Evolutionary conservation across 148 eudicot species (phyloP).

Genomic region (Tetragonia tetragonoides): DNA sequence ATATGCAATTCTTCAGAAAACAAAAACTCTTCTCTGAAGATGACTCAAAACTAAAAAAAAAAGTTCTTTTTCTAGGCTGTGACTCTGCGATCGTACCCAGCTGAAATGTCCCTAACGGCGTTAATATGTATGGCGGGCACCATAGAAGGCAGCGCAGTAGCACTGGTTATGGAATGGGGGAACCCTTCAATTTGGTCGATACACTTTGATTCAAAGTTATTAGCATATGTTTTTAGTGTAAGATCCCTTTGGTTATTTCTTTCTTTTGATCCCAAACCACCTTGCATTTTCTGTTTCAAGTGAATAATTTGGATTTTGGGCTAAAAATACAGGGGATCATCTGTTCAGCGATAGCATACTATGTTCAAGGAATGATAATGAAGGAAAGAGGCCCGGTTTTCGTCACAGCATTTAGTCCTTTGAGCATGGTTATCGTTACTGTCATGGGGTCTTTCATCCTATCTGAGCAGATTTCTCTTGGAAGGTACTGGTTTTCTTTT

Average conservation of each 20-base stretch:
- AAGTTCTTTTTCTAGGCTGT: slow-evolving; percentile 44
- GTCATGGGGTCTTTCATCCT: slow-evolving; percentile 57
- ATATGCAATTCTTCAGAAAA: too few species aligned
- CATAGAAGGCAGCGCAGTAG: slow-evolving; percentile 47
- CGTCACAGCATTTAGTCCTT: slow-evolving; percentile 70
- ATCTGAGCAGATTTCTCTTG: slow-evolving; percentile 52
- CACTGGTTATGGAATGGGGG: slow-evolving; percentile 51
- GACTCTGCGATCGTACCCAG: slow-evolving; percentile 70
- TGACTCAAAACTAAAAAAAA: neutral
- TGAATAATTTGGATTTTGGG: neutral
- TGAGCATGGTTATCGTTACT: slow-evolving; percentile 77
- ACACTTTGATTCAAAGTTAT: slow-evolving; percentile 49
- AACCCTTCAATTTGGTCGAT: slow-evolving; percentile 60
- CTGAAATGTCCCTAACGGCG: slow-evolving; percentile 74
- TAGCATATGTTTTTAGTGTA: slow-evolving; percentile 67
- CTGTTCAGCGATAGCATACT: slow-evolving; percentile 63
- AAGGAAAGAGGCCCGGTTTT: slow-evolving; percentile 81
- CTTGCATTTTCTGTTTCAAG: neutral
- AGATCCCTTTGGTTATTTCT: slow-evolving; percentile 17
- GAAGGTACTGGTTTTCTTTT: slow-evolving; percentile 45
- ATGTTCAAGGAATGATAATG: slow-evolving; percentile 58
- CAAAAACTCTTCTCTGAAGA: neutral
- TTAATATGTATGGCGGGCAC: slow-evolving; percentile 62
- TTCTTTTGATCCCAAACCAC: too few species aligned
- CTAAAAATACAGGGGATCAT: slow-evolving; percentile 63